Conservation (phyloP, 495 filamentous ascomycete species). For the Xylaria intraflava region DNA sequence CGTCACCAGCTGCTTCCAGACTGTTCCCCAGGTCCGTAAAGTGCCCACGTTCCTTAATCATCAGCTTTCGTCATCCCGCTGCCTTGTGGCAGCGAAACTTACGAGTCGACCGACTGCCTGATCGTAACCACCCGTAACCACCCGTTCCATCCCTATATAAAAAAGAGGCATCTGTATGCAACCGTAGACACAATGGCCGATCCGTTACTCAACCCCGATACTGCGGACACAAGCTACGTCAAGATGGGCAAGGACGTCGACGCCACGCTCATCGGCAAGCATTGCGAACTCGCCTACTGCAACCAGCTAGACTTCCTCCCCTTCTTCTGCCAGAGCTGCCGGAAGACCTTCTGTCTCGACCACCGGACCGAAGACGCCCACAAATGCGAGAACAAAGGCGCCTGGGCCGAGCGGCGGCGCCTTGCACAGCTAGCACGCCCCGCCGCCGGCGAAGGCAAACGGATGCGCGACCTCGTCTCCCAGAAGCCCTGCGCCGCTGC, state of each 20-base stretch:
- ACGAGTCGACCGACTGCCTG: conserved; percentile 21
- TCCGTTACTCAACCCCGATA: conserved; percentile 21
- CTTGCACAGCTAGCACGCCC: conserved; percentile 46
- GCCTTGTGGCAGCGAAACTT: conserved; percentile 11
- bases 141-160: conserved; percentile 5
- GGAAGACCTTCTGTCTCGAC: conserved; percentile 82
- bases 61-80: conserved; percentile 16
- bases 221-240: conserved; percentile 40
- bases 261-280: conserved; percentile 75
- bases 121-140: background rate
- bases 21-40: conserved; percentile 11
- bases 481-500: conserved; percentile 59
- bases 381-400: conserved; percentile 71
- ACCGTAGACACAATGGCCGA: conserved; percentile 23
- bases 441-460: conserved; percentile 39
- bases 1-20: conserved; percentile 23
- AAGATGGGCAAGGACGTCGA: conserved; percentile 53
- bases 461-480: conserved; percentile 36
- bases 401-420: conserved; percentile 69
- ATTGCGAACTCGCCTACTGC: conserved; percentile 89
- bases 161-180: background rate
- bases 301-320: conserved; percentile 94
- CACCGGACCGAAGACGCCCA: conserved; percentile 86
- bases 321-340: conserved; percentile 86
- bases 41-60: conserved; percentile 17